Conservation (phyloP, 371 early-diverging fungal genomes). For the Blastocladiella emersonii region DNA sequence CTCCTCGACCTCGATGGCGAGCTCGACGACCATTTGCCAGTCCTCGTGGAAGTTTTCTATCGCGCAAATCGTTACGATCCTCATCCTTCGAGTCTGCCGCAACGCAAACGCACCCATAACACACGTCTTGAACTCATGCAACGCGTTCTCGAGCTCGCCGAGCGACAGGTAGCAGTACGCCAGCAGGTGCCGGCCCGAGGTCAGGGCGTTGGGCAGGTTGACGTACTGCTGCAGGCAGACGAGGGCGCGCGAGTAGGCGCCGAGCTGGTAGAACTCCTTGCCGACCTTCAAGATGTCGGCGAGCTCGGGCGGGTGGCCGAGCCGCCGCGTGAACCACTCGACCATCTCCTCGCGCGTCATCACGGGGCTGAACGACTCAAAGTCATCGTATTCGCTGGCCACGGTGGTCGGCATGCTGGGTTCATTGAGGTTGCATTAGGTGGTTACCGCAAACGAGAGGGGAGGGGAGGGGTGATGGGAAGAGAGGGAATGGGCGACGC, state of each 20-base stretch:
- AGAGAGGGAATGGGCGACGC: too few species aligned
- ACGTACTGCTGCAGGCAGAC: constrained; percentile 35
- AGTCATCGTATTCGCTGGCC: too few species aligned
- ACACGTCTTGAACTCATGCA: constrained; percentile 38
- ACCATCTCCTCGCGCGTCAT: constrained; percentile 30
- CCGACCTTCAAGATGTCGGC: constrained; percentile 34
- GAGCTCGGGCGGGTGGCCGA: constrained; percentile 29
- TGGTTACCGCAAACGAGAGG: too few species aligned
- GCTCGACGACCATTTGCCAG: constrained; percentile 45
- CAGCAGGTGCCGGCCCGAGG: constrained; percentile 32
- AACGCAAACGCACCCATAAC: constrained; percentile 30
- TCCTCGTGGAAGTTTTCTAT: constrained; percentile 40
- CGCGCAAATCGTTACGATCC: not conserved
- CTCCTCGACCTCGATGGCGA: constrained; percentile 31
- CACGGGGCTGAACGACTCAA: constrained; percentile 14
- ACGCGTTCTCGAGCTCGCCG: constrained; percentile 26
- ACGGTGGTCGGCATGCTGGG: too few species aligned
- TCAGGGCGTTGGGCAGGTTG: constrained; percentile 24
- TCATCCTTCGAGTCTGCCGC: too few species aligned
- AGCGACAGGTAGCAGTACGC: constrained; percentile 36
- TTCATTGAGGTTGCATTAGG: too few species aligned
- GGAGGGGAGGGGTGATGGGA: too few species aligned
- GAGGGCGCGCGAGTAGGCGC: constrained; percentile 32
- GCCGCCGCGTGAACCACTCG: constrained; percentile 31
- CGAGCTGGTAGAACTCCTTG: constrained; percentile 39